Evolutionary conservation across 768 basidiomycete genomes (phyloP), one percentile per base, ranked within the genome.

Genomic region (Xerocomus potaroensis): DNA sequence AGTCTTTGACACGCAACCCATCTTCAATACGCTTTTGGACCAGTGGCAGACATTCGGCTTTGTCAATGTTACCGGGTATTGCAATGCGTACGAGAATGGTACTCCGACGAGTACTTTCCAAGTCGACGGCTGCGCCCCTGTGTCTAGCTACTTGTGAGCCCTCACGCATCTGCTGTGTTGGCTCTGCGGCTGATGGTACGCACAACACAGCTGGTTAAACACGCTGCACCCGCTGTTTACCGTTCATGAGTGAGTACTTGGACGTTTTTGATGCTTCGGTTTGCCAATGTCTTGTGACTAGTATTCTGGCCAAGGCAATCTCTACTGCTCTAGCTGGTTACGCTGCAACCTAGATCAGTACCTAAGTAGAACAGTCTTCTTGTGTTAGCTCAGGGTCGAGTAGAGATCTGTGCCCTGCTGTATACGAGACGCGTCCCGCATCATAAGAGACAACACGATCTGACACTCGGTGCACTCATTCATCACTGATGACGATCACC

Each of bases 141-240:
- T 79, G 23, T 79, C 77, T 16, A 81, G 69, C 38, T 83, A 83
- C 59, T 83, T 84, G 81, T 81, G 57, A 68, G 79, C n/a, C n/a
- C n/a, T 70, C 12, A 5, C 15, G 45, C 26, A 5, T 14, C 11
- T 1, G 11, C 18, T 24, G 6, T 24, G 22, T 39, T 39, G 31
- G n/a, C 12, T 22, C 15, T 4, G 32, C 0, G n/a, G 14, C 43
- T 54, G 19, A 51, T 9, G 16, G 35, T n/a, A n/a, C 35, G 19
- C 8, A 1, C 16, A 33, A 14, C 47, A 11, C 23, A 82, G 80
- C 66, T 83, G 81, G 81, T 57, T 83, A 38, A 82, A 83, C 58
- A 59, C 69, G 3, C 64, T 84, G 32, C 81, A 83, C 58, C 81
- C 80, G 22, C 54, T 83, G 16, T 84, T 80, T 54, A 79, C 79